Base-by-base conservation (phyloP, 176 grass and related monocot genomes). In the Thalia dealbata region DNA sequence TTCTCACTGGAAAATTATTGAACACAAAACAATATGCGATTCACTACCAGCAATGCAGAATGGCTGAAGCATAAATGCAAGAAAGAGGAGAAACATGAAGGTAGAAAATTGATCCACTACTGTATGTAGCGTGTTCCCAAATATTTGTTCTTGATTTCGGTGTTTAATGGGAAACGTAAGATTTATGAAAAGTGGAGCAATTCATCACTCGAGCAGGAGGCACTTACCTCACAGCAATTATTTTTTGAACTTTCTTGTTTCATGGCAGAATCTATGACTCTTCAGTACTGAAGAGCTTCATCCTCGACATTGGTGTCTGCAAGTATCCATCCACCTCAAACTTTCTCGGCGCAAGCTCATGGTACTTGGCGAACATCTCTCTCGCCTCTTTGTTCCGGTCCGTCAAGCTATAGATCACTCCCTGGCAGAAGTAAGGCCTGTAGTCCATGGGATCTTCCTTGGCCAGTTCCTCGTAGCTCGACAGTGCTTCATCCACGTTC, bases 401-500 rank as follows among this genome's bases (percentile, higher is more conserved):
- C 52, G 87, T 38, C 24, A 75, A 29, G 43, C 64, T 78, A 75
- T 91, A 96, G 68, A 96, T 23, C 48, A 92, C 80, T 30, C 72
- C 46, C 51, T 85, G 79, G 71, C 84, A 91, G 78, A 96, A 89
- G 25, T 87, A 76, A 0, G 89, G 84, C 26, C 86, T 78, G 70
- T 89, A 84, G 78, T 96, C 84, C 11, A 72, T 41, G 23, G 86
- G 77, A 63, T 91, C 84, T 84, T 91, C 86, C 35, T 21, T 62
- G 50, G 79, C 79, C 56, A 91, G 76, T 76, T 85, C 88, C 71
- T 92, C 82, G 29, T 88, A 83, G 50, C 65, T 86, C 12, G 75
- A 79, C 61, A 89, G 79, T 35, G 89, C 88, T 19, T 91, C 86
- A 21, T 89, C 82, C 30, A 83, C 77, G 63, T 91, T 89, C 35